Percentiles rank a stretch among this genome's conserved stretches.
Evolutionary conservation across 1,284 basidiomycete genomes (phyloP).

Genomic region (Sporisorium scitamineum): DNA sequence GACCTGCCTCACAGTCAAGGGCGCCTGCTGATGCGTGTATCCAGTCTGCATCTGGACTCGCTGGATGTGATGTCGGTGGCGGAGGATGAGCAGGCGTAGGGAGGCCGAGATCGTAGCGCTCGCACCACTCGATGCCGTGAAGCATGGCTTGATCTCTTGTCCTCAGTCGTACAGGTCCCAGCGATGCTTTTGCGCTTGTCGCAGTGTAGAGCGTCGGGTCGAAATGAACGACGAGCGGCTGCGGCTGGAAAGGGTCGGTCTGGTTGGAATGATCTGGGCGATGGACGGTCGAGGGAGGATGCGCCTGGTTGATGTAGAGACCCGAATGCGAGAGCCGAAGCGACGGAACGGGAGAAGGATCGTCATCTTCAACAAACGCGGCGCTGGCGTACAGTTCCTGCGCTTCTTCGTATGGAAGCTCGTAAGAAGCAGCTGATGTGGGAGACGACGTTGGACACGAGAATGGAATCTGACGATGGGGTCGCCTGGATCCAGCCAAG

Average conservation of each 20-base stretch:
- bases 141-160: constrained; percentile 49
- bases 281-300: constrained; percentile 24
- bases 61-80: constrained; percentile 8
- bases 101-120: constrained; percentile 38
- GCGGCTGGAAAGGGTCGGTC: constrained; percentile 32
- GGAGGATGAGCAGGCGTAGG: neutral
- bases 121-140: constrained; percentile 51
- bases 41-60: neutral
- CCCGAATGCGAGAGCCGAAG: constrained; percentile 54
- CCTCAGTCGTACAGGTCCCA: constrained; percentile 29
- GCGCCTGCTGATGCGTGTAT: neutral
- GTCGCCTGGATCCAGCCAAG: constrained; percentile 26
- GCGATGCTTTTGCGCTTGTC: constrained; percentile 13
- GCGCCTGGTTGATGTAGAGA: constrained; percentile 53
- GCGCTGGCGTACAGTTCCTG: constrained; percentile 10
- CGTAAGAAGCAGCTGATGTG: constrained; percentile 1
- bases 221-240: constrained; percentile 46
- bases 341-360: constrained; percentile 32
- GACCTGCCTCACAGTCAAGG: constrained; percentile 27
- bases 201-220: constrained; percentile 29
- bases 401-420: constrained; percentile 7
- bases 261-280: constrained; percentile 29
- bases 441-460: constrained; percentile 21
- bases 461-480: constrained; percentile 36
- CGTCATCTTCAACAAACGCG: constrained; percentile 36